Evolutionary conservation across 2,329 filamentous ascomycete species (phyloP).

Genomic region (Aureobasidium uvarum): DNA sequence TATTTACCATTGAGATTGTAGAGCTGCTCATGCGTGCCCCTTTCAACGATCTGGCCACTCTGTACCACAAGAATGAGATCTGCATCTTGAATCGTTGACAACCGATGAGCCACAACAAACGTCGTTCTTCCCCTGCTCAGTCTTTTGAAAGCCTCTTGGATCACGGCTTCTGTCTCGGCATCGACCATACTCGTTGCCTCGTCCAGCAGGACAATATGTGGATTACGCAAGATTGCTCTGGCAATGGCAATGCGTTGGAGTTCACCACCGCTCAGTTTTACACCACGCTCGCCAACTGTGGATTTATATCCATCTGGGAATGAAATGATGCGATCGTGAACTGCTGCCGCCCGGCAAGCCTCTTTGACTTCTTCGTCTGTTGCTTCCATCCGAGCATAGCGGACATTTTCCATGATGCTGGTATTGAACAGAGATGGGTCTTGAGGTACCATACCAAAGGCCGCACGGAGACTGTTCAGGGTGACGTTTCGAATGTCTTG

Average conservation of each 20-base stretch:
- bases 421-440: conserved; percentile 64
- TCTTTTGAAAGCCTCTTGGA: conserved; percentile 59
- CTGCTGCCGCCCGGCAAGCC: conserved; percentile 60
- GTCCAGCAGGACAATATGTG: conserved; percentile 67
- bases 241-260: conserved; percentile 79
- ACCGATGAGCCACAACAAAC: conserved; percentile 73
- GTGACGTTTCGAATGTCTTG: conserved; percentile 61
- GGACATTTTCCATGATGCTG: conserved; percentile 63
- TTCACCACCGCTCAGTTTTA: conserved; percentile 79
- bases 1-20: conserved; percentile 47
- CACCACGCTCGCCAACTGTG: conserved; percentile 71
- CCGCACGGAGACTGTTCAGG: conserved; percentile 56
- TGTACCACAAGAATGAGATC: conserved; percentile 76
- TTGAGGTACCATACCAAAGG: conserved; percentile 64
- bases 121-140: conserved; percentile 64
- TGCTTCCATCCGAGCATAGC: conserved; percentile 61
- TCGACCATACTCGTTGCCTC: conserved; percentile 71
- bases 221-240: conserved; percentile 65
- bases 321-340: conserved; percentile 62
- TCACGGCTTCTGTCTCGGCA: conserved; percentile 52
- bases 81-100: conserved; percentile 73
- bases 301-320: conserved; percentile 70
- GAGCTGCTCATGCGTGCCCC: conserved; percentile 72
- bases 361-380: conserved; percentile 60
- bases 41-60: conserved; percentile 67